Conservation (phyloP, 2,329 filamentous ascomycete species). For the Pseudogymnoascus sp. region DNA sequence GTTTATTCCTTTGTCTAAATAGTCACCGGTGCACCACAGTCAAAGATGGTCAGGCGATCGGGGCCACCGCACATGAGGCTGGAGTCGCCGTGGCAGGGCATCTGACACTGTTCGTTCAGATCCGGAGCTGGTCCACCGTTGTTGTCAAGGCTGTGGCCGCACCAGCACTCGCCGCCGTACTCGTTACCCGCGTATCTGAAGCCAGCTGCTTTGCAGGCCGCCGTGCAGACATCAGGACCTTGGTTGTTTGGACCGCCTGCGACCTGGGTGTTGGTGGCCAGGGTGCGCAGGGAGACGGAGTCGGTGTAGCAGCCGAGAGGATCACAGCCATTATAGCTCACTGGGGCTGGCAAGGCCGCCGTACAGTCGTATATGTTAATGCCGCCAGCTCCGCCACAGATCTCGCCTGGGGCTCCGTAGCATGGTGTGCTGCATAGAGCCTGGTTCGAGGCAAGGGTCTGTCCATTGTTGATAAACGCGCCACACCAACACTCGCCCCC, state of each 20-base stretch:
- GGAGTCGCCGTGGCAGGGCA: slow-evolving; percentile 13
- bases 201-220: slow-evolving; percentile 11
- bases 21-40: not conserved
- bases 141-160: slow-evolving; percentile 4
- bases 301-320: slow-evolving; percentile 10
- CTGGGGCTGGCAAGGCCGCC: not conserved
- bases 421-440: slow-evolving; percentile 13
- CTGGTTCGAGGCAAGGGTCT: slow-evolving; percentile 10
- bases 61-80: slow-evolving; percentile 13
- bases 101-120: slow-evolving; percentile 31
- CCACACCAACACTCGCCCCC: slow-evolving; percentile 35
- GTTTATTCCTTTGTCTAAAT: not conserved
- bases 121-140: slow-evolving; percentile 11
- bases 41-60: slow-evolving; percentile 10
- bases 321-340: not conserved
- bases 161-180: slow-evolving; percentile 36
- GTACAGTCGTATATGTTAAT: slow-evolving; percentile 11
- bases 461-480: not conserved
- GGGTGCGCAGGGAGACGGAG: slow-evolving; percentile 2
- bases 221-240: not conserved
- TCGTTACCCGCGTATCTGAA: slow-evolving; percentile 38
- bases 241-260: not conserved
- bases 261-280: not conserved
- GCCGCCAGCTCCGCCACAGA: slow-evolving; percentile 13
- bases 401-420: slow-evolving; percentile 11